These are phyloP conservation scores for Mortierella sp. DNA, from an alignment of 371 early-diverging fungal genomes.

Conservation along the genomic window DNA sequence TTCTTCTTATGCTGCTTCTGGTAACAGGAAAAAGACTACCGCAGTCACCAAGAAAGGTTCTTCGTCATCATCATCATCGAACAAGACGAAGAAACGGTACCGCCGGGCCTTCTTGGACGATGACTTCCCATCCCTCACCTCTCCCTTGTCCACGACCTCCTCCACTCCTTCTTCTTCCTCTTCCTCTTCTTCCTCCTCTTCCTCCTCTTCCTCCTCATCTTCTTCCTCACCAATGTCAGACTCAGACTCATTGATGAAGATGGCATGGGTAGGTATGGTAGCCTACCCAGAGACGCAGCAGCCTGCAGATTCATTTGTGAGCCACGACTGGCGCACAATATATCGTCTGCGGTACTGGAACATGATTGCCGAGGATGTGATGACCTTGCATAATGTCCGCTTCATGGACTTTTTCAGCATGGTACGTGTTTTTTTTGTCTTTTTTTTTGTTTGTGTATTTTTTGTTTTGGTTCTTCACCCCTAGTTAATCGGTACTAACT, in stretches of 20 bases:
- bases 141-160: neutral
- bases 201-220: neutral
- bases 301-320: conserved; percentile 6
- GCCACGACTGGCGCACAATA: conserved; percentile 49
- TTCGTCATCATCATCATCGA: neutral
- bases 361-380: conserved; percentile 53
- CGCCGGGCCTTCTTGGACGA: neutral
- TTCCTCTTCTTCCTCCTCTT: neutral
- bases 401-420: conserved; percentile 56
- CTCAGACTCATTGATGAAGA: conserved; percentile 13
- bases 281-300: conserved; percentile 39
- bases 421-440: conserved; percentile 8
- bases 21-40: neutral
- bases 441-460: neutral
- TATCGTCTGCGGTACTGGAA: conserved; percentile 55
- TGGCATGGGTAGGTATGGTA: conserved; percentile 45
- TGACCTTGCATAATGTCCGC: conserved; percentile 36
- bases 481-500: neutral
- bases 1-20: neutral
- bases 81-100: neutral
- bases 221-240: neutral
- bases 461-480: neutral
- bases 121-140: neutral
- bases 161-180: neutral
- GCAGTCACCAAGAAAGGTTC: neutral